Evolutionary conservation across 331 rosid species (phyloP), one percentile per base, ranked within the genome.

Genomic region (Pyrus hybrid): DNA sequence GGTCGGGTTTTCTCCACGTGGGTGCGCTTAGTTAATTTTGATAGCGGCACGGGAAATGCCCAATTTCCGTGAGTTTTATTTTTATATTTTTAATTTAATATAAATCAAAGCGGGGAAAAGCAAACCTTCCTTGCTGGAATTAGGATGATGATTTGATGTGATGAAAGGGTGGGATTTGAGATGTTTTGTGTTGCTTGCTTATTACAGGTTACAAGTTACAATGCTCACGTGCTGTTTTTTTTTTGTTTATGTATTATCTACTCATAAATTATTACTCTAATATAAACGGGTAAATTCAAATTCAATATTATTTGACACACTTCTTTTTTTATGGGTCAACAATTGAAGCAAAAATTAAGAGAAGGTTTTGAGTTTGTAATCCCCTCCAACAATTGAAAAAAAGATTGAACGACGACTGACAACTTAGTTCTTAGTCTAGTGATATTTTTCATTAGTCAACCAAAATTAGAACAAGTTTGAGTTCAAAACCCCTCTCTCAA

Each of bases 1-100:
- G 85, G 84, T 93, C 79, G 98, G 98, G 54, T 93, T 93, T 63
- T 32, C 93, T 17, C 96, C 91, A 2, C 80, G 91, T 11, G 98
- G 93, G 0, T 93, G 98, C 72, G 83, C 78, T n/a, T 91, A 74
- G 82, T 30, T 49, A 14, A 63, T 10, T 22, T 32, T 61, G 18
- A n/a, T 23, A 22, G 77, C 37, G 76, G 61, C 63, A n/a, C n/a
- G 0, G 43, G 43, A 35, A 35, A 35, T 9, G n/a, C 16, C 45
- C 58, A 12, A 35, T 73, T 62, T 73, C 45, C 60, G 6, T 28
- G n/a, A 57, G 28, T 62, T 26, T 21, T 5, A 13, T 21, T 13
- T 22, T 23, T 14, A 26, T 54, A 51, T 28, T 14, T 13, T 22
- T 60, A 7, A 18, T 32, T 58, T 57, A 9, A 33, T 51, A 62